Conservation (phyloP, 2,329 filamentous ascomycete species). For the Penicillium sumatraense region DNA sequence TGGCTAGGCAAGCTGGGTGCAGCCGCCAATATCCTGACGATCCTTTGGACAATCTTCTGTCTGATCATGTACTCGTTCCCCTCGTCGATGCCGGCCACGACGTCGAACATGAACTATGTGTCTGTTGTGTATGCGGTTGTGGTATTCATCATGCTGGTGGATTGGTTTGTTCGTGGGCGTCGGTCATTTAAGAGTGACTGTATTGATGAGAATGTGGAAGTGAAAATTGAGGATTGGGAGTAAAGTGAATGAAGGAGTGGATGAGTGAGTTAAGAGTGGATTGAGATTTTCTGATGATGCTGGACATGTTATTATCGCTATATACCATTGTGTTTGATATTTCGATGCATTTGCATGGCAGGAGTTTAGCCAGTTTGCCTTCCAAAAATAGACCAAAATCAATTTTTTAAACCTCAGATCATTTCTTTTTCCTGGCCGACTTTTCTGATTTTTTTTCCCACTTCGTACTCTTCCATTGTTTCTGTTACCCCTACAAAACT, state of each 20-base stretch:
- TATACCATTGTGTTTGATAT: not conserved
- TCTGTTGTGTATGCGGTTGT: constrained; percentile 42
- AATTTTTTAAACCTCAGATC: no score
- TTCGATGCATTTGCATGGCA: constrained; percentile 1
- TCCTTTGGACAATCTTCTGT: constrained; percentile 53
- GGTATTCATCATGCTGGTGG: constrained; percentile 38
- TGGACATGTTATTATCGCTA: constrained; percentile 1
- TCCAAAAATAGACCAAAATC: not conserved
- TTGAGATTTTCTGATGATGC: not conserved
- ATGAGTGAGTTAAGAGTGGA: no score
- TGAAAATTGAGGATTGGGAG: constrained; percentile 5
- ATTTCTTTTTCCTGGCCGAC: not conserved
- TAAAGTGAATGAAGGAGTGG: no score
- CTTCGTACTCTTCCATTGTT: not conserved
- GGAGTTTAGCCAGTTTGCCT: not conserved
- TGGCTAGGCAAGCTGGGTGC: constrained; percentile 52
- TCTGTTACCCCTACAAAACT: not conserved
- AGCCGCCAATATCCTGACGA: constrained; percentile 47
- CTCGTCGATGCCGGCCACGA: constrained; percentile 35
- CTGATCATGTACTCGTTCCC: constrained; percentile 46
- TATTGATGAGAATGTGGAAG: not conserved
- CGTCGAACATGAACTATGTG: constrained; percentile 49
- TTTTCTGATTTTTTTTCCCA: not conserved
- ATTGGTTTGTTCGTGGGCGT: constrained; percentile 41
- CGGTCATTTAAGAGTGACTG: constrained; percentile 22